Base-by-base conservation (phyloP, 75 land plant species). In the Cunninghamia lanceolata region DNA sequence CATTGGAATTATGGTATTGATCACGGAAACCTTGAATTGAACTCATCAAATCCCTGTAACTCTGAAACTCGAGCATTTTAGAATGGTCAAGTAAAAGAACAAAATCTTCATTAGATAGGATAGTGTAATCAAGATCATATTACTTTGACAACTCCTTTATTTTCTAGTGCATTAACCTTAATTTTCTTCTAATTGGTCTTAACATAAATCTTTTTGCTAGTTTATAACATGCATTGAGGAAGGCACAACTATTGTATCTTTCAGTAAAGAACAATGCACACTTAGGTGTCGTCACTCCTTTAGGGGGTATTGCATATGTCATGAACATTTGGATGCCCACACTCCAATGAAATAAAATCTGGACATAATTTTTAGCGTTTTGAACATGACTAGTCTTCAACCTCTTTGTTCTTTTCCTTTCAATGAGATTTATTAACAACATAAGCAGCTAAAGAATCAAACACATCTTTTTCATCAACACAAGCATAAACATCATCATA, bases 401-500 rank as follows among this genome's bases (percentile, higher is more conserved):
- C 36, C 39, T 6, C 79, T 76, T 1, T 34, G 79, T 76, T 76
- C 39, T 36, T 32, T 10, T 73, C 38, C 35, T n/a, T 71, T 4
- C 35, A 34, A 0, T 35, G 35, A 32, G 39, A 35, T 4, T 36
- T 35, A 36, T 28, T 36, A 38, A 4, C 10, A 14, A 74, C 40
- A 36, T 28, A 74, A 8, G 77, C 77, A 34, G 77, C 40, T 32
- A 74, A 36, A 74, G 77, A 28, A 4, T 74, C 38, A 35, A 74
- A 14, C 8, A 35, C 9, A 14, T 35, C 15, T 34, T 74, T 10
- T 19, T 84, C 87, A 53, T 89, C 86, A 34, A 89, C 71, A 70
- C 88, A 87, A 21, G 82, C 82, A 82, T 66, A 84, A 19, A 89
- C 86, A 66, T 43, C 30, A 36, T 85, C 86, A 70, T 88, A 89